Evolutionary conservation across 73 alveolate species (phyloP).

Genomic region (Paramecium sonneborni): DNA sequence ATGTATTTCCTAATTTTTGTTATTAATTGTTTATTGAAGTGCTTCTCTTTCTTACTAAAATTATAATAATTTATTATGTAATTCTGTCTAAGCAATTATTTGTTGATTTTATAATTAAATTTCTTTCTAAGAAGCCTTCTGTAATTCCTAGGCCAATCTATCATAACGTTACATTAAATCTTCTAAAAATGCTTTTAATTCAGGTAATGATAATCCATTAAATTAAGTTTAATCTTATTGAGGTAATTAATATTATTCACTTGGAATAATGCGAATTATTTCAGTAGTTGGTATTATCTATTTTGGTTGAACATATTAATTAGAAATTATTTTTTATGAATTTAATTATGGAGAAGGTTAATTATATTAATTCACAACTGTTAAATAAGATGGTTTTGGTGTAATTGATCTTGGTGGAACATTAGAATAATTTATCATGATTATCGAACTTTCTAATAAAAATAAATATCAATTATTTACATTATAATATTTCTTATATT

Average conservation of each 20-base stretch:
- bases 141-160: background rate
- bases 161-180: slow-evolving; percentile 30
- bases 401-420: background rate
- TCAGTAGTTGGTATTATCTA: background rate
- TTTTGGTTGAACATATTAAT: background rate
- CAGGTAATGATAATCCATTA: background rate
- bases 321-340: background rate
- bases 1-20: background rate
- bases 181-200: background rate
- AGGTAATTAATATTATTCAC: background rate
- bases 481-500: background rate
- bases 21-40: background rate
- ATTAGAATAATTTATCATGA: background rate
- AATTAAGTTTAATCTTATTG: background rate
- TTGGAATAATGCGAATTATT: background rate
- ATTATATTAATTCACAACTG: background rate
- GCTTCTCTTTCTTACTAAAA: slow-evolving; percentile 10
- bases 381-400: background rate
- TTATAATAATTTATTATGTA: background rate
- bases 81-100: background rate
- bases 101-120: background rate
- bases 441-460: background rate
- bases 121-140: background rate
- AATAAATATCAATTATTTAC: background rate
- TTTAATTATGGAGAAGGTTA: background rate